These are phyloP conservation scores for Acorus gramineus DNA, from an alignment of 106 monocot species.

Conservation along the genomic window DNA sequence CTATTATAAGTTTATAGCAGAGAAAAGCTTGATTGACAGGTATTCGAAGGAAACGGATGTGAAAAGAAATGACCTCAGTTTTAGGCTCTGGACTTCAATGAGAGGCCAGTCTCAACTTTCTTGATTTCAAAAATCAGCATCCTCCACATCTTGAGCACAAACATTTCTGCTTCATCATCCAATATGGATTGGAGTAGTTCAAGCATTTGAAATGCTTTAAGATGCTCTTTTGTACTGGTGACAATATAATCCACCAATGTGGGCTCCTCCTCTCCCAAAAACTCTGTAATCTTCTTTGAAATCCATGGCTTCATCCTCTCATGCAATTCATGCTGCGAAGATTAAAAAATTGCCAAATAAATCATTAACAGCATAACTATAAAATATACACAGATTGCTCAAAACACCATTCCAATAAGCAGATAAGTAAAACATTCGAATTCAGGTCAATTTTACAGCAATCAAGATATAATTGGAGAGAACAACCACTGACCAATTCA, in stretches of 20 bases:
- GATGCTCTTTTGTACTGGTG: slow-evolving; percentile 80
- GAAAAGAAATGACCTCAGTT: background rate
- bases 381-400: background rate
- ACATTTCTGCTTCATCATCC: slow-evolving; percentile 99
- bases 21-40: too few relatives aligned
- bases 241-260: slow-evolving; percentile 95
- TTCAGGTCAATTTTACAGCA: too few relatives aligned
- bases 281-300: slow-evolving; percentile 94
- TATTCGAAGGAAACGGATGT: too few relatives aligned
- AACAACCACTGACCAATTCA: background rate
- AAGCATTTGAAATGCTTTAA: slow-evolving; percentile 73
- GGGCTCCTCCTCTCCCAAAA: slow-evolving; percentile 91
- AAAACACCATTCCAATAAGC: background rate
- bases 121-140: slow-evolving; percentile 99
- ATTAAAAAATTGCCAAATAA: background rate
- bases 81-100: slow-evolving; percentile 41
- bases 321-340: slow-evolving; percentile 70
- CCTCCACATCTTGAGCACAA: slow-evolving; percentile 99
- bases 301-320: slow-evolving; percentile 98
- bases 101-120: slow-evolving; percentile 86
- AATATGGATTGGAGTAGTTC: slow-evolving; percentile 86
- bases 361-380: background rate
- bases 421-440: background rate
- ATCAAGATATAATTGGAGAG: background rate
- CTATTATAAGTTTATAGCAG: too few relatives aligned